Evolutionary conservation across 2,329 filamentous ascomycete species (phyloP).

Genomic region (Penicillium rolfsii): DNA sequence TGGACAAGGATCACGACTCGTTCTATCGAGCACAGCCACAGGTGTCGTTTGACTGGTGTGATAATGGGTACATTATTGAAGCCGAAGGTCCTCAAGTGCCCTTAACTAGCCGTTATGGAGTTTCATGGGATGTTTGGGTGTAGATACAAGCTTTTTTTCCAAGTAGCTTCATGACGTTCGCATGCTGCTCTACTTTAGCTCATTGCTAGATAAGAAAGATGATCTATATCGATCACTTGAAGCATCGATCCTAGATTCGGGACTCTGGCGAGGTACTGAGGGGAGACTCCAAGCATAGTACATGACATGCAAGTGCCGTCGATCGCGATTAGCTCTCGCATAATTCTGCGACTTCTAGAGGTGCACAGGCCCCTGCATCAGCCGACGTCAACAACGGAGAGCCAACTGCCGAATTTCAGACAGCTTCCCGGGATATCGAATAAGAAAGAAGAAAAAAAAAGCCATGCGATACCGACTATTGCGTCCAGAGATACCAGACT

Average conservation of each 20-base stretch:
- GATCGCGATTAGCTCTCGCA: background rate
- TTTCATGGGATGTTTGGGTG: conserved; percentile 32
- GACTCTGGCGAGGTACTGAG: too few species aligned
- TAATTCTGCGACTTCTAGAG: background rate
- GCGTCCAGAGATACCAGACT: too few species aligned
- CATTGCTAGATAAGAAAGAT: too few species aligned
- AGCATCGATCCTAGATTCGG: too few species aligned
- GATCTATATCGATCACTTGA: too few species aligned
- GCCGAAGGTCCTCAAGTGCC: conserved; percentile 41
- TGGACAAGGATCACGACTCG: conserved; percentile 34
- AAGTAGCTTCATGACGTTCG: background rate
- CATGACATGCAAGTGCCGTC: background rate
- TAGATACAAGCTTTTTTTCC: conserved; percentile 4
- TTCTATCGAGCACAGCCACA: conserved; percentile 40
- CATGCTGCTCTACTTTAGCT: too few species aligned
- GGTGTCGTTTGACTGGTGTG: conserved; percentile 42
- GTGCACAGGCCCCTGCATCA: background rate
- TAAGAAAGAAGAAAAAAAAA: background rate
- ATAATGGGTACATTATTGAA: conserved; percentile 41
- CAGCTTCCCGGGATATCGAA: background rate
- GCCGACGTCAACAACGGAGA: background rate
- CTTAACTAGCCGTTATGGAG: conserved; percentile 23
- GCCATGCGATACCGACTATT: background rate
- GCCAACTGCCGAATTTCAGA: background rate
- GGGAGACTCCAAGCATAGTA: too few species aligned